phyloP scores from a whole-genome alignment of 805 yeast species.

The Kodamaea lidongshanica region DNA sequence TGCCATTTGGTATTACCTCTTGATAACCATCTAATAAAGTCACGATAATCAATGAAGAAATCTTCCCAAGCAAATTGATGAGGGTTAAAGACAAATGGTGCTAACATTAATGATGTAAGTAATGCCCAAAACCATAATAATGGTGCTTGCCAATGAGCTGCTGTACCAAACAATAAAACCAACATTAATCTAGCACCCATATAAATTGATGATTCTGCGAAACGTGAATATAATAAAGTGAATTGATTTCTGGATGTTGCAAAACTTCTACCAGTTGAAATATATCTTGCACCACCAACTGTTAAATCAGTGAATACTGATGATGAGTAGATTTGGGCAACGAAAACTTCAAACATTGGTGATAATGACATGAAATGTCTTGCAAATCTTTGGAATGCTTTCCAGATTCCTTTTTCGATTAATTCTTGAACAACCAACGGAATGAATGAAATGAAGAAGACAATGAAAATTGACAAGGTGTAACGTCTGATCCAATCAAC shows the following conservation, averaged over 20 bases:
- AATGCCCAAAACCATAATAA: slow-evolving; percentile 97
- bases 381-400: slow-evolving; percentile 60
- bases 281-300: slow-evolving; percentile 83
- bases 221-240: slow-evolving; percentile 66
- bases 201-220: slow-evolving; percentile 77
- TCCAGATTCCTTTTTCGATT: slow-evolving; percentile 77
- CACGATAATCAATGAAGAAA: slow-evolving; percentile 93
- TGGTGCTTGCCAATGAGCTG: slow-evolving; percentile 87
- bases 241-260: slow-evolving; percentile 78
- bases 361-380: slow-evolving; percentile 67
- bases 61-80: slow-evolving; percentile 97
- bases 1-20: slow-evolving; percentile 88
- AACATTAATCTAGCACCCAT: slow-evolving; percentile 77
- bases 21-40: slow-evolving; percentile 84
- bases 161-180: slow-evolving; percentile 66
- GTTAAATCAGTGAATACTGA: slow-evolving; percentile 65
- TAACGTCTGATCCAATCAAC: slow-evolving; percentile 80
- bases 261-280: slow-evolving; percentile 82
- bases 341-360: slow-evolving; percentile 79
- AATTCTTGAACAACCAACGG: slow-evolving; percentile 76
- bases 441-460: slow-evolving; percentile 71
- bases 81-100: slow-evolving; percentile 95
- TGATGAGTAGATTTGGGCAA: slow-evolving; percentile 71
- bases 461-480: slow-evolving; percentile 74
- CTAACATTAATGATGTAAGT: slow-evolving; percentile 74